Conservation (phyloP, 306 rosid genomes). For the Arachis stenosperma region DNA sequence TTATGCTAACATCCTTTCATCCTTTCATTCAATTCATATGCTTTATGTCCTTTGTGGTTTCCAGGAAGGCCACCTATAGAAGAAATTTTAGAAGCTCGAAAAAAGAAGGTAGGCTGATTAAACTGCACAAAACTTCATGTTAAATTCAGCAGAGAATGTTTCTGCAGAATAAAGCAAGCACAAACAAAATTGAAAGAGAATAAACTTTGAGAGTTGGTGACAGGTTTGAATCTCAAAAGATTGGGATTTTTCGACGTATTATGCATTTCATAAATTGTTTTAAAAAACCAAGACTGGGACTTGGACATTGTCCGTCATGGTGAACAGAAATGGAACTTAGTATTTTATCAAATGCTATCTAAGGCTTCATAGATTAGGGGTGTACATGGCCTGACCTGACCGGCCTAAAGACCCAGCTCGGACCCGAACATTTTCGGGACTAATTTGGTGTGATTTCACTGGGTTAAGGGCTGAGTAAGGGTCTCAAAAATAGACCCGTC, state of each 20-base stretch:
- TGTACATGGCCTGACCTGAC: no score
- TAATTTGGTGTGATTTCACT: no score
- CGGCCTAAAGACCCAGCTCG: no score
- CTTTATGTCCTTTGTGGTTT: conserved; percentile 25
- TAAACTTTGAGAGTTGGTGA: neutral
- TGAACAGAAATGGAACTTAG: conserved; percentile 5
- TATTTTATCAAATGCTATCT: conserved; percentile 14
- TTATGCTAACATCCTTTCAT: conserved; percentile 12
- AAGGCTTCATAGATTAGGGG: conserved; percentile 3
- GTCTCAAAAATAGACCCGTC: no score
- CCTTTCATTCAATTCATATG: neutral
- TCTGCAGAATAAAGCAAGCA: neutral
- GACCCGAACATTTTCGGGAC: no score
- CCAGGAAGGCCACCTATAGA: conserved; percentile 84
- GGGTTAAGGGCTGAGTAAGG: no score
- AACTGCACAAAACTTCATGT: conserved; percentile 11
- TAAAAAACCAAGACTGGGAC: neutral
- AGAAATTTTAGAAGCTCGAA: conserved; percentile 68
- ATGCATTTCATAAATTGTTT: conserved; percentile 3
- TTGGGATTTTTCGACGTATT: conserved; percentile 11
- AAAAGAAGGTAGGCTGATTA: conserved; percentile 62
- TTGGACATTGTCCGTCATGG: neutral
- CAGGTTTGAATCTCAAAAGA: neutral
- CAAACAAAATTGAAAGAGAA: neutral
- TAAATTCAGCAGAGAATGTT: conserved; percentile 4